A percentile compares a stretch with the other conserved stretches of the same genome.
Evolutionary conservation across 306 rosid genomes (phyloP).

Genomic region (Trifolium fragiferum): DNA sequence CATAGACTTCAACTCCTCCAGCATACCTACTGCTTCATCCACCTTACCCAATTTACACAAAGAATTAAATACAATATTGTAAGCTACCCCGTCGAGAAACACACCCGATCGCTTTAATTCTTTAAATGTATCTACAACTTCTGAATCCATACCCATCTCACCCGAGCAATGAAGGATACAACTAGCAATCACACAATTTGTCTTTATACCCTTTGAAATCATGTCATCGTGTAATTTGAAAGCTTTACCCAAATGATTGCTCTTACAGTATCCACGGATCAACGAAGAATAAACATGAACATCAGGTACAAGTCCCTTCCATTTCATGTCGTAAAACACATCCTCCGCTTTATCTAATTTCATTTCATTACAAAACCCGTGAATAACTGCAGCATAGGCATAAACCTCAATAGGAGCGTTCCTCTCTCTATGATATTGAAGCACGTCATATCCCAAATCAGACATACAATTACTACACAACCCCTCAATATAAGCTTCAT

Average conservation of each 20-base stretch:
- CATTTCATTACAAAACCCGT: slow-evolving; percentile 75
- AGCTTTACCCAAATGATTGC: slow-evolving; percentile 54
- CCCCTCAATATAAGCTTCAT: slow-evolving; percentile 69
- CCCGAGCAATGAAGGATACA: slow-evolving; percentile 71
- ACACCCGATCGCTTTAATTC: slow-evolving; percentile 56
- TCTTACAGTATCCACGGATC: slow-evolving; percentile 75
- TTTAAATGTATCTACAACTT: slow-evolving; percentile 55
- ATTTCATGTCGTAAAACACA: slow-evolving; percentile 65
- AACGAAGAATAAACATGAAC: slow-evolving; percentile 53
- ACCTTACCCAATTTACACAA: slow-evolving; percentile 68
- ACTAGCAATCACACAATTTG: slow-evolving; percentile 70
- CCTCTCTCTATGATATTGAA: slow-evolving; percentile 53
- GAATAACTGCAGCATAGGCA: slow-evolving; percentile 63
- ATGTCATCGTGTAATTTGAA: slow-evolving; percentile 55
- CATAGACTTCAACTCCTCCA: slow-evolving; percentile 67
- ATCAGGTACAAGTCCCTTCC: slow-evolving; percentile 66
- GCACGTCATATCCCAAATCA: slow-evolving; percentile 62
- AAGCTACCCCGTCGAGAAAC: slow-evolving; percentile 69
- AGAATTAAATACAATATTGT: slow-evolving; percentile 69
- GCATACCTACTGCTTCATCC: slow-evolving; percentile 60
- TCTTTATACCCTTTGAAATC: slow-evolving; percentile 69
- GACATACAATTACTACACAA: slow-evolving; percentile 60
- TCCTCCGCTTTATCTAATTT: slow-evolving; percentile 65
- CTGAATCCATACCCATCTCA: slow-evolving; percentile 60
- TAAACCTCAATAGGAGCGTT: slow-evolving; percentile 56